Evolutionary conservation across 2,329 filamentous ascomycete species (phyloP), one percentile per base, ranked within the genome.

Genomic region (Amesomyces nigricolor): DNA sequence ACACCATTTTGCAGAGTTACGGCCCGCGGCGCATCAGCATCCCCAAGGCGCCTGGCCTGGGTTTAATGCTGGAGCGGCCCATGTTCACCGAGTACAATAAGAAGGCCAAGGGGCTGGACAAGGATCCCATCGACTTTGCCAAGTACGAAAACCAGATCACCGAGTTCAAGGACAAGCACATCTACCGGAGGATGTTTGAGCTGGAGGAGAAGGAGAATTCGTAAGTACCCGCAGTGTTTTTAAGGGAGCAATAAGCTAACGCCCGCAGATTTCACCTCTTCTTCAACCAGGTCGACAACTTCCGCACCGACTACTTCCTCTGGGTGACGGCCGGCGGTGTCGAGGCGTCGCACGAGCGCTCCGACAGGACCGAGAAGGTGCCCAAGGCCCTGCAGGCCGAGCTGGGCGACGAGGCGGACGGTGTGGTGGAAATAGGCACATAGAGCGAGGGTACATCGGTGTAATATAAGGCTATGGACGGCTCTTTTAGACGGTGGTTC

Each of bases 71-170:
- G 4, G 94, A 99, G 72, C 78, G 90, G 1, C 94, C 94, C 2
- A 88, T 97, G 0, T 99, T 99, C 68, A 86, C 92, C 58, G 85
- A 77, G 48, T 97, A 96, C 73, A 99, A 96, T 71, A 79, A 79
- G 53, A 83, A 86, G 61, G 85, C 88, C 1, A 78, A 78, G 7
- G 80, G 82, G 52, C 79, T 86, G 43, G 81, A 79, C 6, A 81
- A 83, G 53, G 80, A 87, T 48, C 78, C 80, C 22, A 85, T 99
- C 56, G 84, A 91, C 64, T 99, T 96, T 69, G 76, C 77, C 47
- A 87, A 86, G 59, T 91, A 86, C 65, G 83, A 92, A 57, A 81
- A 84, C 47, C 81, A 89, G 70, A 89, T 99, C 63, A 79, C 87
- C 60, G 87, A 85, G 57, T 99, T 99, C 73, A 97, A 97, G 75